Evolutionary conservation across 2,329 filamentous ascomycete genomes (phyloP), one percentile per base, ranked within the genome.

Genomic region (Colletotrichum sublineola): DNA sequence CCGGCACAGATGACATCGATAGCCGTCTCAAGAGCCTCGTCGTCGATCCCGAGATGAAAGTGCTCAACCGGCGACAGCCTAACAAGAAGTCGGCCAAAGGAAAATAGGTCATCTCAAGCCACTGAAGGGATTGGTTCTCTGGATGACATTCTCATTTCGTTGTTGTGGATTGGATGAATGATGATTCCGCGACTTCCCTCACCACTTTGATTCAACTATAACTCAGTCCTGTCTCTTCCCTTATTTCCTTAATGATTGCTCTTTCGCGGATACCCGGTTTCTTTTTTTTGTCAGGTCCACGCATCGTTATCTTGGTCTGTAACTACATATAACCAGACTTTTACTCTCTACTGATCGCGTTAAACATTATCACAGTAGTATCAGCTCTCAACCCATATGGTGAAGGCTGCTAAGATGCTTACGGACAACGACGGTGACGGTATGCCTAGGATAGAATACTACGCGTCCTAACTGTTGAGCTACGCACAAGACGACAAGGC

Each of bases 1-100:
- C 38, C 3, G 63, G 61, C 14, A 46, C 42, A 8, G 24, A 58
- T 31, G 56, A 63, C 2, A 62, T 72, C 31, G 68, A 68, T 15
- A 53, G 31, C 6, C 63, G 70, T 3, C 57, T 75, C 31, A 63
- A 63, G 31, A 44, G 24, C 1, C 53, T 74, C 29, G 68, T 75
- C 44, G 70, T 73, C 18, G 73, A 74, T 9, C 68, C 70, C 3
- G 74, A 75, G 56, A 63, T 73, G 46, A 74, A 74, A 7, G 63
- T 65, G 18, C 29, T 65, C 33, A 55, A 18, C 3, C 50, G 63
- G 50, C 33, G 63, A 3, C 69, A 67, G 64, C 24, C 66, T 40
- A 38, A 11, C 33, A 55, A 57, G 46, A 57, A 74, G 53, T 6
- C 68, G 58, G 24, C 60, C 31, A 63, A 29, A 3, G 56, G 12